Percentiles rank a stretch among this genome's conserved stretches.
Evolutionary conservation across 345 rosid species (phyloP).

Genomic region (Syzygium oleosum): DNA sequence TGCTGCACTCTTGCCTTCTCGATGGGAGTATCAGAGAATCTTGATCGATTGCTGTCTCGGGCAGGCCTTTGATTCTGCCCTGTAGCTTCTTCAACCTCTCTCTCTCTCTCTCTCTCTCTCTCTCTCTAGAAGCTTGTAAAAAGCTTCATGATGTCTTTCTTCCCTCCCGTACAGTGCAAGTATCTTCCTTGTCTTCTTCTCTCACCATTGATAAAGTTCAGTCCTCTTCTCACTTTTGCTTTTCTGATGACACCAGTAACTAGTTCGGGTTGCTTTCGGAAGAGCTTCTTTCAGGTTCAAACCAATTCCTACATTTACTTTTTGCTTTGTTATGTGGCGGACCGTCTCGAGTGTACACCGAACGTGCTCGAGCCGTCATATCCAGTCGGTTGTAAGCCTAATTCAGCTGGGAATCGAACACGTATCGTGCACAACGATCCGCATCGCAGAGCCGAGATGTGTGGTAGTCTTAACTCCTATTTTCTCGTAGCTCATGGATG

Average conservation of each 20-base stretch:
- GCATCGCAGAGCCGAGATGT: not conserved
- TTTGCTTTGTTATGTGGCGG: not conserved
- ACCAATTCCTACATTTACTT: not conserved
- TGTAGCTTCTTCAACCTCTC: not conserved
- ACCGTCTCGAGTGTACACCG: not conserved
- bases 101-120: not conserved
- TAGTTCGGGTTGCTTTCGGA: not conserved
- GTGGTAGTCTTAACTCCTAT: not conserved
- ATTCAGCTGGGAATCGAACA: not conserved
- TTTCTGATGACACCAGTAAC: not conserved
- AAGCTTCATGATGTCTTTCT: not conserved
- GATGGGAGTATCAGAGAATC: not conserved
- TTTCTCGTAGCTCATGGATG: not conserved
- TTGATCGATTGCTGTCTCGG: not conserved
- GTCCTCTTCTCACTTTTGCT: not conserved
- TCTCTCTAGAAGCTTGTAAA: not conserved
- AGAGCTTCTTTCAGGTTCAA: not conserved
- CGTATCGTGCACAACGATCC: fast-evolving
- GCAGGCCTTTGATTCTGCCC: not conserved
- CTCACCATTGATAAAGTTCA: not conserved
- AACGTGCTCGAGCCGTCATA: not conserved
- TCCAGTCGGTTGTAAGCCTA: not conserved
- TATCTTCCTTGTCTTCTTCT: not conserved
- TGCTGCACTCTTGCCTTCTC: not conserved
- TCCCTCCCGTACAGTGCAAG: constrained; percentile 3